Conservation (phyloP, 2,329 filamentous ascomycete genomes). For the Ceratocystis cubensis region DNA sequence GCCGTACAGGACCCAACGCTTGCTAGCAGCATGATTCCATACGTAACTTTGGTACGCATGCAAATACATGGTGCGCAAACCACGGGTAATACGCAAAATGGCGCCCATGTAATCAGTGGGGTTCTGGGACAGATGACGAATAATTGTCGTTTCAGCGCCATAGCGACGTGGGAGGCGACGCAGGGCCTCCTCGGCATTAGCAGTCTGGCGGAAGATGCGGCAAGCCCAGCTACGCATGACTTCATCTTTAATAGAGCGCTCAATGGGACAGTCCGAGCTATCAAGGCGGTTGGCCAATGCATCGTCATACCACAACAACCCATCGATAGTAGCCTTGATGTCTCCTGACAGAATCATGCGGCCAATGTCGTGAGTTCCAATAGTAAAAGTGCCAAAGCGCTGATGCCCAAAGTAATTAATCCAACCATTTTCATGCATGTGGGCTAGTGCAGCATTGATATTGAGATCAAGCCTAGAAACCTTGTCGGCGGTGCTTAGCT, state of each 20-base stretch:
- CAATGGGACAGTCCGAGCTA: conserved; percentile 28
- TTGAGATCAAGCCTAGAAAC: conserved; percentile 29
- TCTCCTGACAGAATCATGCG: conserved; percentile 71
- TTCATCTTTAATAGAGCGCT: conserved; percentile 59
- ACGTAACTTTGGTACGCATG: conserved; percentile 93
- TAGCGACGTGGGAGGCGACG: conserved; percentile 66
- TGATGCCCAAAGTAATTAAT: conserved; percentile 99
- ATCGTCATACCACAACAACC: conserved; percentile 61
- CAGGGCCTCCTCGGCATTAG: conserved; percentile 48
- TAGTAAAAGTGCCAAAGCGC: conserved; percentile 78
- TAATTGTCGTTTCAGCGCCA: conserved; percentile 63
- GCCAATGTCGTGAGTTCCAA: conserved; percentile 75
- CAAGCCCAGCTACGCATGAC: conserved; percentile 66
- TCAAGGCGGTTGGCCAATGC: conserved; percentile 40
- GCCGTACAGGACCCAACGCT: conserved; percentile 67
- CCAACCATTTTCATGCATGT: conserved; percentile 65
- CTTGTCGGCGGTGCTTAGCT: conserved; percentile 25
- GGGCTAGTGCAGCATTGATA: conserved; percentile 47
- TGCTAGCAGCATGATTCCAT: conserved; percentile 78
- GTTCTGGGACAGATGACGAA: conserved; percentile 57
- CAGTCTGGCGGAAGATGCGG: conserved; percentile 51
- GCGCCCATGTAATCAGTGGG: conserved; percentile 68
- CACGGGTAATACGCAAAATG: conserved; percentile 64
- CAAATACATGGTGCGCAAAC: conserved; percentile 83
- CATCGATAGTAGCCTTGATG: conserved; percentile 65